Evolutionary conservation across 768 basidiomycete genomes (phyloP), one percentile per base, ranked within the genome.

Genomic region (Termitomyces sp.): DNA sequence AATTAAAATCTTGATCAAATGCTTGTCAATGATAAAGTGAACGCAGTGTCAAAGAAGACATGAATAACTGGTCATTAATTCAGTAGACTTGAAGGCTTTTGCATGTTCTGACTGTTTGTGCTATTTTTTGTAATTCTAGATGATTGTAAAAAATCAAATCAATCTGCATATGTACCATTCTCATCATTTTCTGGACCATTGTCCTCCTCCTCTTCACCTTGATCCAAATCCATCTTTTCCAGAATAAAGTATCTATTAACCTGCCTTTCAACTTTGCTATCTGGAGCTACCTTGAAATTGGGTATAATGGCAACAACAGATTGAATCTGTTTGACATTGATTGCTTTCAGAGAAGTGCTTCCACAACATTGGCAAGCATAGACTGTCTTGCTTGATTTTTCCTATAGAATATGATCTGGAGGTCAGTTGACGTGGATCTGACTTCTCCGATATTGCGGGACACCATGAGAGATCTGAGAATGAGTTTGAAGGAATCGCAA

Each of bases 261-360:
- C 46, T 49, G 59, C 3, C 26, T 40, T 8, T 16, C 30, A n/a
- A 60, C 56, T 1, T 28, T 9, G 4, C 32, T 23, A 38, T 55
- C 33, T 18, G 14, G 14, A 18, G 46, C 53, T 12, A 61, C 26
- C 28, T 28, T 57, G 14, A 54, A 41, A 35, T 62, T 30, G 2
- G 57, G 61, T 12, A 58, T 41, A 41, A 62, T 62, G 26, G 57
- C 26, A 5, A 62, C 44, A 7, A 62, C 54, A 33, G 57, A 23
- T 14, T 47, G 18, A 56, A 62, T 62, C 14, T 50, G 30, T 30
- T 46, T 48, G 35, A 59, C 43, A 46, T 49, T 2, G 32, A 62
- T 58, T 16, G 13, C 26, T 49, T 7, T 32, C 2, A 49, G 5
- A 32, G 5, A 28, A 16, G 26, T 26, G n/a, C n/a, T 20, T 28